phyloP scores from a whole-genome alignment of 2,329 filamentous ascomycete genomes.

The Exophiala dermatitidis region DNA sequence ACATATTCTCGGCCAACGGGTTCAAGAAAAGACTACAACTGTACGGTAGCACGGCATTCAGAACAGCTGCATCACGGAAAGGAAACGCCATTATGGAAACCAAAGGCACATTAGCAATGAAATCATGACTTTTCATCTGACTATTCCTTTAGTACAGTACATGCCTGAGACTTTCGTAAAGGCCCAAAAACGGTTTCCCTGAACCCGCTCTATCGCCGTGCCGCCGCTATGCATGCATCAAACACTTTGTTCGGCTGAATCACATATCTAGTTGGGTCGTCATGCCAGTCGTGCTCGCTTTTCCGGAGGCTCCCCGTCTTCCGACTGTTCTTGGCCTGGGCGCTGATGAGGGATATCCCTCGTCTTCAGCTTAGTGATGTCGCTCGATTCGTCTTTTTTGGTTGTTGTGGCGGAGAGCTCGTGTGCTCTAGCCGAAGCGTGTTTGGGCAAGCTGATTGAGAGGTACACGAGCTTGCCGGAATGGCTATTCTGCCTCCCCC shows the following conservation, averaged over 20 bases:
- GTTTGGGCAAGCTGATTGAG: constrained; percentile 15
- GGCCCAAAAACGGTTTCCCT: too few relatives aligned
- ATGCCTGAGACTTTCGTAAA: background rate
- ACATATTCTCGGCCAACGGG: background rate
- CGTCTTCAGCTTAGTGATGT: too few relatives aligned
- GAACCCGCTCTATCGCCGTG: background rate
- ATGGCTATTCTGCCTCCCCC: background rate
- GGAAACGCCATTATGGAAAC: background rate
- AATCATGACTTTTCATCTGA: background rate
- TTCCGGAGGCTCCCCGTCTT: constrained; percentile 13
- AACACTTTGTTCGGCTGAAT: background rate
- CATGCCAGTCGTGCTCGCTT: constrained; percentile 15
- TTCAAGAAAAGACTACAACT: background rate
- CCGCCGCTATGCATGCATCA: background rate
- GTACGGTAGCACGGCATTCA: background rate
- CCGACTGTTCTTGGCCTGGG: too few relatives aligned
- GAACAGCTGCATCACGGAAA: background rate
- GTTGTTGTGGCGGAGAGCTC: background rate
- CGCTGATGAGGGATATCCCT: too few relatives aligned
- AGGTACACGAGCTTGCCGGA: constrained; percentile 9
- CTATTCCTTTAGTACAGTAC: background rate
- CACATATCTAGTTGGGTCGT: background rate
- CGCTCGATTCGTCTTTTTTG: background rate
- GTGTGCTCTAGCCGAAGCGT: background rate
- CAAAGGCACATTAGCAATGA: background rate